Base-by-base conservation (phyloP, 2,329 filamentous ascomycete species). In the Diplodia intermedia region DNA sequence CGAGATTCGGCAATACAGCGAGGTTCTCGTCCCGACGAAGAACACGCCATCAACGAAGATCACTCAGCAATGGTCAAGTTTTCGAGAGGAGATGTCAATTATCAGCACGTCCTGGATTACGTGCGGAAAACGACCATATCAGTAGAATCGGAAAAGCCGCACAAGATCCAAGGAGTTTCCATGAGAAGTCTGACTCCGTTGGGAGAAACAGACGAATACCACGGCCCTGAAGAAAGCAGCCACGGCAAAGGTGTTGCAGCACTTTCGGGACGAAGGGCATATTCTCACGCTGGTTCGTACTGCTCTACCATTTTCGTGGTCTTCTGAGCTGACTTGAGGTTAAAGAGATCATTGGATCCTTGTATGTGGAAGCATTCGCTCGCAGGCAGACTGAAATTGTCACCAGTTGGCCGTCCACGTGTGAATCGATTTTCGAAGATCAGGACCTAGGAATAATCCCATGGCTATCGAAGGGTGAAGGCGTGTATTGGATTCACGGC, bases 401-500 rank as follows among this genome's bases (percentile, higher is more conserved):
- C 9, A 3, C 57, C 7, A 18, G 36, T 2, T 23, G 33, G 20
- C 9, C 26, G 1, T 33, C 26, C 15, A 67, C 54, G 7, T 60
- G 14, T 23, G 9, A 31, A 29, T 60, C 54, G 54, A 29, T 67
- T 5, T 67, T 67, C 43, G 12, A 49, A 12, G 8, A 67, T 6
- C 7, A 55, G 4, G 9, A 14, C 1, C 40, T 47, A 23, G 4
- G 23, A 12, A n/a, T 60, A 7, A 4, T 38, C 1, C 26, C 5
- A 6, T 67, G 65, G 54, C 9, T 60, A 4, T 18, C 18, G 18
- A 26, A 53, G 15, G 18, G 23, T 0, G n/a, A 26, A 4, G 65
- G 43, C 14, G 31, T 52, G 3, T 67, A 67, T 20, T 62, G 80
- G 77, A 77, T 84, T 12, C 76, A 76, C 26, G 83, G 83, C 0